Percentiles rank a stretch among this genome's conserved stretches.
Conservation (phyloP, 1,139 yeast genomes). For the Waltiozyma sp. region DNA sequence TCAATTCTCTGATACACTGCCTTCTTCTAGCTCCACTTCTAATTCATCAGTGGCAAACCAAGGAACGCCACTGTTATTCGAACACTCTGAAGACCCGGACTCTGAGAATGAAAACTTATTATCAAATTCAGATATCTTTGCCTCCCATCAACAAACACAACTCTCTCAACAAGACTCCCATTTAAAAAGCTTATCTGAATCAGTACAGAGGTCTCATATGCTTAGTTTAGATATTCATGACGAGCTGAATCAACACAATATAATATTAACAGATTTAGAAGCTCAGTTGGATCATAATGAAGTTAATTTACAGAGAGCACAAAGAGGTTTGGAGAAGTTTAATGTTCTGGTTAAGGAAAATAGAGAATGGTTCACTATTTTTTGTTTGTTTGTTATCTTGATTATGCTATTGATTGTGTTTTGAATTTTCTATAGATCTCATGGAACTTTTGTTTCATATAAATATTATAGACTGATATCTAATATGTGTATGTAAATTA, state of each 20-base stretch:
- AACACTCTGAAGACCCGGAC: background rate
- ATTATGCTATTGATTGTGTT: slow-evolving; percentile 48
- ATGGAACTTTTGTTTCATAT: too few species aligned
- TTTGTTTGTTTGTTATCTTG: slow-evolving; percentile 48
- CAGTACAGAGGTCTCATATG: slow-evolving; percentile 53
- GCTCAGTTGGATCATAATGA: slow-evolving; percentile 48
- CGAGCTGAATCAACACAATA: slow-evolving; percentile 61
- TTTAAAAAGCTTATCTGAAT: slow-evolving; percentile 44
- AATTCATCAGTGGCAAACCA: background rate
- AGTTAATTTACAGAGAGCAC: slow-evolving; percentile 42
- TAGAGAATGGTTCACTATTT: slow-evolving; percentile 63
- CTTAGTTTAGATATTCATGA: slow-evolving; percentile 55
- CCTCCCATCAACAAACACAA: slow-evolving; percentile 53
- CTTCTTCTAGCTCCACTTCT: slow-evolving; percentile 9
- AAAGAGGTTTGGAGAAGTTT: slow-evolving; percentile 41
- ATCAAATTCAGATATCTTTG: slow-evolving; percentile 44
- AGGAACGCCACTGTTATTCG: background rate
- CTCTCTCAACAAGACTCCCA: slow-evolving; percentile 51
- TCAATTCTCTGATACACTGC: slow-evolving; percentile 41
- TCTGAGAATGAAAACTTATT: slow-evolving; percentile 4
- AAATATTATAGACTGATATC: too few species aligned
- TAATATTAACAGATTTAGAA: slow-evolving; percentile 62
- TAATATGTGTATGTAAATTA: too few species aligned
- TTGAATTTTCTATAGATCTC: too few species aligned
- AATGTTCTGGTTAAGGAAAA: slow-evolving; percentile 50